Base-by-base conservation (phyloP, 1,139 yeast genomes). In the Candida sanyaensis region DNA sequence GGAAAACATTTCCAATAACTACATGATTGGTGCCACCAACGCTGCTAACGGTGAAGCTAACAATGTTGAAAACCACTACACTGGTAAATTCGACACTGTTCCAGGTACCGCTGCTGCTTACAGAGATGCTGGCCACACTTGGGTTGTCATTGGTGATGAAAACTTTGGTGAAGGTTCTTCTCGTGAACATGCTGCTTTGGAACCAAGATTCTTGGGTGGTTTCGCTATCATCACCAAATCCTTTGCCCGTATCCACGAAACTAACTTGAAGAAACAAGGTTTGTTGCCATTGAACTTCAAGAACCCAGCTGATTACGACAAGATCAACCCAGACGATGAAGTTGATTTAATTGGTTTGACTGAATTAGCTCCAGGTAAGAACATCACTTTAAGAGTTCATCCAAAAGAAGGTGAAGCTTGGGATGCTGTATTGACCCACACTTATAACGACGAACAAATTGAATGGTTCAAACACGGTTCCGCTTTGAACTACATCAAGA, bases 131-230 rank as follows among this genome's bases (percentile, higher is more conserved):
- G 98, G 87, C 86, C 70, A 88, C 88, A 65, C 96, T 12, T 93
- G 99, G 99, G 80, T 84, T 55, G 97, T 93, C 42, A 86, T 93
- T 54, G 99, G 97, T 45, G 99, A 92, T 65, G 97, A 93, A 66
- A 93, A 93, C 73, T 93, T 92, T 62, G 99, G 99, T 69, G 99
- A 93, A 76, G 99, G 99, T 55, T 90, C 97, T 47, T 97, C 99
- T 24, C 87, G 99, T 78, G 99, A 93, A 68, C 99, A 93, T 63
- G 99, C 99, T 46, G 99, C 99, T 5, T 76, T 93, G 62, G 89
- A 95, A 37, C 99, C 99, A 53, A 80, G 96, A 68, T 93, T 88
- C 75, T 77, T 93, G 47, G 97, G 97, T 53, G 99, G 98, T 51
- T 74, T 86, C 48, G 81, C 90, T 56, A 87, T 93, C 55, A 75